phyloP scores from a whole-genome alignment of 2,329 filamentous ascomycete genomes.

The Colletotrichum eremochloae region DNA sequence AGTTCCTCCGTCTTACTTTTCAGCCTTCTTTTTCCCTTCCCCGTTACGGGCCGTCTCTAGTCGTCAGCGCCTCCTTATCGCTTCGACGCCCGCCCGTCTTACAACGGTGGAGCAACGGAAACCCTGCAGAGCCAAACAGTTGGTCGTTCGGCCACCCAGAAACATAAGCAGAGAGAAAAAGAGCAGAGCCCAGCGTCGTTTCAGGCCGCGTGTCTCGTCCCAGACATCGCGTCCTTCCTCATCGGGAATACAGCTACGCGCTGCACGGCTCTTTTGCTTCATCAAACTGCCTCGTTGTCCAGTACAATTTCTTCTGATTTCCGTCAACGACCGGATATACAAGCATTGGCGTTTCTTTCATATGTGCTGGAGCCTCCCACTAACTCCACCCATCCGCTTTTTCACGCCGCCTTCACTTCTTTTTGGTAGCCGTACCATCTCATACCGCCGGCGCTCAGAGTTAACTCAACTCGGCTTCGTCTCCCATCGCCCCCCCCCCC shows the following conservation, averaged over 20 bases:
- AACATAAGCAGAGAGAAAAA: neutral
- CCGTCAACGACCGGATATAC: neutral
- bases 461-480: neutral
- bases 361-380: conserved; percentile 13
- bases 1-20: conserved; percentile 12
- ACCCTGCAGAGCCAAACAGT: neutral
- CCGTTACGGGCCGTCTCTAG: too few relatives aligned
- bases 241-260: conserved; percentile 29
- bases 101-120: neutral
- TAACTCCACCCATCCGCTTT: neutral
- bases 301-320: neutral
- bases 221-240: conserved; percentile 22
- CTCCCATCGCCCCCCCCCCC: neutral
- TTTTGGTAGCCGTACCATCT: neutral
- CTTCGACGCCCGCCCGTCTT: neutral
- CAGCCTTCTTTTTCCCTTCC: too few relatives aligned
- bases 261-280: neutral
- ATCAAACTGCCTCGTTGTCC: too few relatives aligned
- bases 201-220: conserved; percentile 24
- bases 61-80: neutral
- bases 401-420: neutral
- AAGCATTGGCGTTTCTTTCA: neutral
- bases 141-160: conserved; percentile 7
- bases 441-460: neutral
- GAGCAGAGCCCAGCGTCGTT: conserved; percentile 4